phyloP scores from a whole-genome alignment of 805 yeast species.

The Wickerhamiella galacta region DNA sequence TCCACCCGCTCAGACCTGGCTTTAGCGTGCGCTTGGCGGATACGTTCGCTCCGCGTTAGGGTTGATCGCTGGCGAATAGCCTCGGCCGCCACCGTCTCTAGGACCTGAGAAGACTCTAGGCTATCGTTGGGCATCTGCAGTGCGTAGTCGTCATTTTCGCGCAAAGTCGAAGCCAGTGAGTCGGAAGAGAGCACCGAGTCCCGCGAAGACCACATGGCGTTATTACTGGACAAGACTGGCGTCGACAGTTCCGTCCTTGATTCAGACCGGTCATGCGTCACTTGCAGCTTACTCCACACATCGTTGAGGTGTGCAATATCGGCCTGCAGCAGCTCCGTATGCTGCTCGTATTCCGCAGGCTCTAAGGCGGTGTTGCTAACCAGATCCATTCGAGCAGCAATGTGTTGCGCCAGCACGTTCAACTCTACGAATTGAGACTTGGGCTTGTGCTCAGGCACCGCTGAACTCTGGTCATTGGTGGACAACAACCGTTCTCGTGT shows the following conservation, averaged over 20 bases:
- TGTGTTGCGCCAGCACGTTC: conserved; percentile 9
- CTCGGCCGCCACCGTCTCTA: conserved; percentile 8
- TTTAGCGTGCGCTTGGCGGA: conserved; percentile 3
- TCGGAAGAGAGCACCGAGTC: conserved; percentile 1
- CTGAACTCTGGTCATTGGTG: background rate
- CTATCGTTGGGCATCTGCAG: no score
- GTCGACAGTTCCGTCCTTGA: conserved; percentile 7
- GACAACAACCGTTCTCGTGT: conserved; percentile 9
- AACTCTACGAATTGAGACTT: conserved; percentile 2
- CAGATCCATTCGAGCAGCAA: conserved; percentile 13
- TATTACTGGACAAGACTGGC: conserved; percentile 4
- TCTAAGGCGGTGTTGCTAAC: conserved; percentile 5
- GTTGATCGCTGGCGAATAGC: conserved; percentile 1
- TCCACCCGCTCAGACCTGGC: background rate
- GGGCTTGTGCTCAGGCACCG: background rate
- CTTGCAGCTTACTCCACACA: conserved; percentile 6
- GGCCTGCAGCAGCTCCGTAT: conserved; percentile 4
- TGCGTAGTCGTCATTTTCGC: no score
- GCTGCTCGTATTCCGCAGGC: conserved; percentile 4
- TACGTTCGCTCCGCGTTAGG: conserved; percentile 11
- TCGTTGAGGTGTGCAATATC: conserved; percentile 8
- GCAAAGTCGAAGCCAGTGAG: background rate
- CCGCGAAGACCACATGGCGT: conserved; percentile 1
- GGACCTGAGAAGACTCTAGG: no score
- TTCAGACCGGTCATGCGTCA: conserved; percentile 1